Conservation (phyloP, 306 rosid genomes). For the Vigna mungo region DNA sequence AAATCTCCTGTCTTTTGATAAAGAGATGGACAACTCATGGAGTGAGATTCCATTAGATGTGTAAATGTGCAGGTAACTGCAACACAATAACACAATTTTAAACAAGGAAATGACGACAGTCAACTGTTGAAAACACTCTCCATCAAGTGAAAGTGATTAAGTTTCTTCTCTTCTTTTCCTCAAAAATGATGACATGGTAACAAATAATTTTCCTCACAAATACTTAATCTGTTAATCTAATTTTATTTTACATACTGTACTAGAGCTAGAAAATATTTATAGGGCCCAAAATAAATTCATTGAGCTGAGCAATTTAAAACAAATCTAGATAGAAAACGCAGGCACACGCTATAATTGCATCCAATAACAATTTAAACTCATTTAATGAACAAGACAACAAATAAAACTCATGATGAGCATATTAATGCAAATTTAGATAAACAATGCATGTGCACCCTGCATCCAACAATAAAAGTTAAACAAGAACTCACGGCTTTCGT, state of each 20-base stretch:
- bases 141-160: background rate
- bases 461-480: conserved; percentile 31
- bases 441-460: conserved; percentile 17
- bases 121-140: conserved; percentile 18
- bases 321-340: conserved; percentile 31
- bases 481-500: conserved; percentile 93
- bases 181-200: background rate
- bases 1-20: conserved; percentile 67
- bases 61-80: conserved; percentile 90
- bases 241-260: background rate
- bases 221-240: background rate
- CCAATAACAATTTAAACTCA: conserved; percentile 26
- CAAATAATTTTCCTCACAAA: background rate
- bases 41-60: conserved; percentile 93
- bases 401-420: background rate
- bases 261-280: background rate
- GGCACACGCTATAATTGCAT: background rate
- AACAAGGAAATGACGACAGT: background rate
- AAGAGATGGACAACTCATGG: conserved; percentile 80
- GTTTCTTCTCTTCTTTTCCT: background rate
- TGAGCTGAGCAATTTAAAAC: conserved; percentile 20
- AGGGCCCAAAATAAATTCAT: background rate
- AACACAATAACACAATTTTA: conserved; percentile 40
- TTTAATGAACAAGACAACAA: background rate
- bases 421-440: conserved; percentile 10